These are phyloP conservation scores for Cyathus striatus DNA, from an alignment of 768 basidiomycete genomes.

Conservation along the genomic window DNA sequence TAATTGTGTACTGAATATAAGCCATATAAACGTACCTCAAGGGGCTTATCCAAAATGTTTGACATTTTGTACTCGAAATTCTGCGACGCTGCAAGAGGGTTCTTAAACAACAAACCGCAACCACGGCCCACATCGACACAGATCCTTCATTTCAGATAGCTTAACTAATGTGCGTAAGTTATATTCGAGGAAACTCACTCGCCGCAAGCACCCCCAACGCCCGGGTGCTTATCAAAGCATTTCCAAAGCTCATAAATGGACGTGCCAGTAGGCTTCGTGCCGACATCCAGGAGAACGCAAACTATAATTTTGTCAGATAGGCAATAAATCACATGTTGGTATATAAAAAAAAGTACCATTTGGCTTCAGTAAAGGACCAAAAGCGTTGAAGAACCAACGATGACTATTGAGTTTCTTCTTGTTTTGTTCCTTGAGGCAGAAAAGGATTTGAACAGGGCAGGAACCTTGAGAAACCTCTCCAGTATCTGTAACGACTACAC, in stretches of 20 bases:
- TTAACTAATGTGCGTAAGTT: constrained; percentile 26
- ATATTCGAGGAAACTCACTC: constrained; percentile 47
- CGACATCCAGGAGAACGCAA: constrained; percentile 89
- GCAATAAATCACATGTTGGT: neutral
- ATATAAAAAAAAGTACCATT: constrained; percentile 44
- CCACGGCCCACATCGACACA: constrained; percentile 77
- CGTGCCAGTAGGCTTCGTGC: constrained; percentile 91
- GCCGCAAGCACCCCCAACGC: constrained; percentile 94
- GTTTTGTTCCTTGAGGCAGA: constrained; percentile 93
- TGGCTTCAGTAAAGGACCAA: constrained; percentile 81
- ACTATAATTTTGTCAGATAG: constrained; percentile 34
- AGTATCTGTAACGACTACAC: constrained; percentile 68
- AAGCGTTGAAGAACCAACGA: constrained; percentile 97
- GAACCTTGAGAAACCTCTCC: constrained; percentile 76
- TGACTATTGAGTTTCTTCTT: constrained; percentile 97
- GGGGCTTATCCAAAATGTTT: constrained; percentile 92
- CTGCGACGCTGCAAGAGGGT: constrained; percentile 86
- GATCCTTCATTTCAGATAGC: too few relatives aligned
- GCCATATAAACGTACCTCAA: constrained; percentile 56
- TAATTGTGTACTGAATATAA: neutral
- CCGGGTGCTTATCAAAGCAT: constrained; percentile 81
- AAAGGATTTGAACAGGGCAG: constrained; percentile 82
- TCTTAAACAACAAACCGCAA: constrained; percentile 65
- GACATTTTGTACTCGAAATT: constrained; percentile 99
- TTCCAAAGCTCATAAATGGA: constrained; percentile 98